phyloP scores from a whole-genome alignment of 805 yeast genomes.

The Yarrowia sp. region DNA sequence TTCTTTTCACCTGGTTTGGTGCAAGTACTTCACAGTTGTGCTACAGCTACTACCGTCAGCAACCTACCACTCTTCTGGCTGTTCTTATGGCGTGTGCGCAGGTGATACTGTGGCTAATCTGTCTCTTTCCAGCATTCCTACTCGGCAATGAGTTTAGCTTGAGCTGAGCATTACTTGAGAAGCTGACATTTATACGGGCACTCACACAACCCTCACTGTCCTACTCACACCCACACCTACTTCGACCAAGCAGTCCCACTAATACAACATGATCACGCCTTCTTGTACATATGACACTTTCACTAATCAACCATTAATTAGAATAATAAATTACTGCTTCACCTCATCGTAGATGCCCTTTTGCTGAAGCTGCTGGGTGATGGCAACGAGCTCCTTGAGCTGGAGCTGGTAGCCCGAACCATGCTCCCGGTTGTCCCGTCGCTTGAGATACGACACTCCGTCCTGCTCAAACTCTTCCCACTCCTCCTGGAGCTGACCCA shows the following conservation, averaged over 20 bases:
- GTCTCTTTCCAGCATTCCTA: conserved; percentile 2
- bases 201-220: too few species aligned
- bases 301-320: too few species aligned
- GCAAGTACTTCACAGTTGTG: conserved; percentile 4
- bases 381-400: conserved; percentile 24
- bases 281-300: too few species aligned
- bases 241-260: too few species aligned
- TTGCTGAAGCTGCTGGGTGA: conserved; percentile 25
- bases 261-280: too few species aligned
- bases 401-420: conserved; percentile 16
- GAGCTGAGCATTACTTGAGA: not conserved
- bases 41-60: not conserved
- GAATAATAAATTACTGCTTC: conserved; percentile 20
- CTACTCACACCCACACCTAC: too few species aligned
- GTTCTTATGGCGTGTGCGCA: not conserved
- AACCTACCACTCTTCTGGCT: not conserved
- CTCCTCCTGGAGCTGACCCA: conserved; percentile 8
- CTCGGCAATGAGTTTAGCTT: conserved; percentile 1
- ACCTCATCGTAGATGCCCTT: conserved; percentile 21
- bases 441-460: conserved; percentile 17
- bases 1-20: conserved; percentile 19
- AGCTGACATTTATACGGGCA: too few species aligned
- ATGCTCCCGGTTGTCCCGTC: conserved; percentile 4
- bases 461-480: conserved; percentile 35
- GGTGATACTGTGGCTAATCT: not conserved